Conservation (phyloP, 2,329 filamentous ascomycete genomes). For the Madurella fahalii region DNA sequence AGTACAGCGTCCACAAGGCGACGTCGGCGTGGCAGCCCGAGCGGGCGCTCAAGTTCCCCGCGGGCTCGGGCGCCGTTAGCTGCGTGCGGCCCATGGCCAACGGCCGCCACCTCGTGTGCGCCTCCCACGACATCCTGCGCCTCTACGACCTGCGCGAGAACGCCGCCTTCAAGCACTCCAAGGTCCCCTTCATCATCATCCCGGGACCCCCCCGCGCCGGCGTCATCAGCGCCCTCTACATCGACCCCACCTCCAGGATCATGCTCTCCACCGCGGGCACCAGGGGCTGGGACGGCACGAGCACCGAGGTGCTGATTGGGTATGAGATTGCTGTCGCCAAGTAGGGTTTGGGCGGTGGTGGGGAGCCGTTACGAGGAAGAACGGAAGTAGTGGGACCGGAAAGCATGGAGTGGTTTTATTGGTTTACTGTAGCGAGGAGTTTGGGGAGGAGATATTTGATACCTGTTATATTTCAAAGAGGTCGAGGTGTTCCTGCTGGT, state of each 20-base stretch:
- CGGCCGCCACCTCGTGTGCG: constrained; percentile 85
- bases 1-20: constrained; percentile 81
- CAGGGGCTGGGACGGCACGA: constrained; percentile 87
- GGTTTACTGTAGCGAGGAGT: not conserved
- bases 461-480: too few relatives aligned
- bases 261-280: constrained; percentile 92
- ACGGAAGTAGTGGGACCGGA: not conserved
- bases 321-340: constrained; percentile 69
- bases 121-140: constrained; percentile 87
- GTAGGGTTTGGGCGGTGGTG: not conserved
- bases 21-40: constrained; percentile 64
- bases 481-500: too few relatives aligned
- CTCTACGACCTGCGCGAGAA: constrained; percentile 80
- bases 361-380: not conserved
- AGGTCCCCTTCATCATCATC: constrained; percentile 92
- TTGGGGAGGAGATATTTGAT: too few relatives aligned
- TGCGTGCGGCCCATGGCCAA: constrained; percentile 89
- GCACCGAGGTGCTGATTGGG: constrained; percentile 85
- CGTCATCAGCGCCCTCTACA: constrained; percentile 78
- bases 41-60: constrained; percentile 80
- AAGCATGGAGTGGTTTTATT: not conserved
- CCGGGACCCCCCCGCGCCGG: constrained; percentile 80
- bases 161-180: constrained; percentile 63
- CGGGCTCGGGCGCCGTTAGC: constrained; percentile 84
- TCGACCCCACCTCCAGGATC: constrained; percentile 83